phyloP scores from a whole-genome alignment of 345 rosid genomes.

The Eucalyptus rudis region DNA sequence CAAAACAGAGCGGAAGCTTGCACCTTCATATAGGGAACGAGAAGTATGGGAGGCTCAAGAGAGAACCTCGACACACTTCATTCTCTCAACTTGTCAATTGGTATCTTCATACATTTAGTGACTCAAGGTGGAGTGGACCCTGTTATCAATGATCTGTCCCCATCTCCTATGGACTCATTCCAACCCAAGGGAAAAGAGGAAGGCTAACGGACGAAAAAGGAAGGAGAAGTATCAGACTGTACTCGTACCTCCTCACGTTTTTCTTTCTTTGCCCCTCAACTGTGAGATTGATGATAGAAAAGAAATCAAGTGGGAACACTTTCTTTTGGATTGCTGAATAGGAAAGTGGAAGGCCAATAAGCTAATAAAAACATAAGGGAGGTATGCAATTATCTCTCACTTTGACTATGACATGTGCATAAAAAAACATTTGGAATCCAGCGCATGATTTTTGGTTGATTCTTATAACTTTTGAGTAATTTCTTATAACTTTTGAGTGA shows the following conservation, averaged over 20 bases:
- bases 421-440: neutral
- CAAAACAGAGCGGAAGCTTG: neutral
- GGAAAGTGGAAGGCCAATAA: neutral
- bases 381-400: neutral
- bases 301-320: neutral
- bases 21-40: neutral
- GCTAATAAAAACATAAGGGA: neutral
- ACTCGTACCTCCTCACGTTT: neutral
- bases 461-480: neutral
- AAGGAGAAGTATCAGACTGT: neutral
- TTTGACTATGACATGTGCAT: neutral
- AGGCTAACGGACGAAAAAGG: neutral
- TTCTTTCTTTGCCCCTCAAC: neutral
- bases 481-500: neutral
- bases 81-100: neutral
- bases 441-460: neutral
- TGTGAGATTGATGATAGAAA: neutral
- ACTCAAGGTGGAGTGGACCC: neutral
- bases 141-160: neutral
- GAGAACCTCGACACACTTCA: neutral
- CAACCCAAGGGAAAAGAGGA: neutral
- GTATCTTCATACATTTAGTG: neutral
- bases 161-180: neutral
- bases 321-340: neutral
- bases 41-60: neutral